Conservation (phyloP, 495 filamentous ascomycete genomes). For the Penicillium desertorum region DNA sequence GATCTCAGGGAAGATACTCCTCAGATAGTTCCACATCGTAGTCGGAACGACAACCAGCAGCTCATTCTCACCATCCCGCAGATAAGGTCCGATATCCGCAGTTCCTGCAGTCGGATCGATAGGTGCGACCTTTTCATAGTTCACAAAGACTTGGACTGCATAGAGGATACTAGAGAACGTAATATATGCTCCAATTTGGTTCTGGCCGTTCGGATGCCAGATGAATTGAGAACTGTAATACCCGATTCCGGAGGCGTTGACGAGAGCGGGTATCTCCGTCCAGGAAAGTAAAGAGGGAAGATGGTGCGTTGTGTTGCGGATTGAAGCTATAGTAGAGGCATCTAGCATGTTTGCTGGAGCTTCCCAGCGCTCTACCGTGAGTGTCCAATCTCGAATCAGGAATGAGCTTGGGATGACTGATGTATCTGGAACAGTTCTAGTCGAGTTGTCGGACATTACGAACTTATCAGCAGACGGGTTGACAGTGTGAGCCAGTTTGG, state of each 20-base stretch:
- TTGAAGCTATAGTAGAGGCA: constrained; percentile 21
- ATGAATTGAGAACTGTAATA: constrained; percentile 22
- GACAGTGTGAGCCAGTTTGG: constrained; percentile 15
- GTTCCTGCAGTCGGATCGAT: constrained; percentile 21
- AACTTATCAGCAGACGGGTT: constrained; percentile 8
- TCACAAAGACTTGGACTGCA: constrained; percentile 18
- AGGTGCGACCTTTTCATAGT: constrained; percentile 14
- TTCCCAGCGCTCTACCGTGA: not conserved
- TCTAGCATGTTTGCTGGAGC: constrained; percentile 23
- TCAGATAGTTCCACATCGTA: constrained; percentile 32
- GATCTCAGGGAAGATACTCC: constrained; percentile 16
- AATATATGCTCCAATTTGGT: constrained; percentile 6
- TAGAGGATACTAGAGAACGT: constrained; percentile 19
- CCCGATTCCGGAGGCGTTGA: not conserved
- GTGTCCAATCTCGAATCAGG: not conserved
- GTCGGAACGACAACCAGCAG: constrained; percentile 9
- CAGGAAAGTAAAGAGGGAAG: constrained; percentile 37
- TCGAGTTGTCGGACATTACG: constrained; percentile 29
- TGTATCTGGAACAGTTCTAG: not conserved
- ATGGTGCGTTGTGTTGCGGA: constrained; percentile 30
- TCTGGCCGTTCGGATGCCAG: constrained; percentile 27
- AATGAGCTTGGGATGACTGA: not conserved
- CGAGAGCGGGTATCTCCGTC: constrained; percentile 44
- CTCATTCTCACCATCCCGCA: constrained; percentile 19
- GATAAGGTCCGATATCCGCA: constrained; percentile 20